These are phyloP conservation scores for Mrakia gelida DNA, from an alignment of 768 basidiomycete genomes.

Conservation along the genomic window DNA sequence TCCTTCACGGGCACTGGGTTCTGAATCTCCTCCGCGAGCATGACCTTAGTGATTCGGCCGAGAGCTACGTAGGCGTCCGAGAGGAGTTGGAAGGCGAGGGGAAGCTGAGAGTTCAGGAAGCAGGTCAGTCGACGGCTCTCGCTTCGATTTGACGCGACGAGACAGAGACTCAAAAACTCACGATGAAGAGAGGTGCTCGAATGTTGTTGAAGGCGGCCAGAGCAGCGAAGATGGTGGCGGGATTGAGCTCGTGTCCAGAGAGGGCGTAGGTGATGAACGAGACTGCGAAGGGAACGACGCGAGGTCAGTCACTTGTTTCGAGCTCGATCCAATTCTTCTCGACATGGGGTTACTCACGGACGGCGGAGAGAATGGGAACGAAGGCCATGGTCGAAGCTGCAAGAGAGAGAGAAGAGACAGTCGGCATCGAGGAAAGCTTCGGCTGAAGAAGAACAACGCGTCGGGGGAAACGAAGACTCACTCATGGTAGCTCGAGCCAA, in stretches of 20 bases:
- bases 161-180: background rate
- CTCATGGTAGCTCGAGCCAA: slow-evolving; percentile 37
- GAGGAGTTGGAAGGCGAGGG: slow-evolving; percentile 52
- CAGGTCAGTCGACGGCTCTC: too few species aligned
- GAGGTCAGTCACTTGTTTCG: slow-evolving; percentile 5
- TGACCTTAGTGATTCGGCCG: slow-evolving; percentile 51
- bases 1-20: slow-evolving; percentile 48
- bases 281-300: slow-evolving; percentile 6
- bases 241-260: slow-evolving; percentile 55
- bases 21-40: slow-evolving; percentile 46
- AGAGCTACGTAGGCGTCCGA: slow-evolving; percentile 55
- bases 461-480: background rate
- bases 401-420: slow-evolving; percentile 46
- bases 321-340: background rate
- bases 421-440: background rate
- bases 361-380: slow-evolving; percentile 1
- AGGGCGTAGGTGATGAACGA: slow-evolving; percentile 60
- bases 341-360: slow-evolving; percentile 39
- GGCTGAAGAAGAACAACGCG: background rate
- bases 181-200: slow-evolving; percentile 54
- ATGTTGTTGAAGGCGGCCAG: slow-evolving; percentile 57
- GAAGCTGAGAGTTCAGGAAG: slow-evolving; percentile 42
- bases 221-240: slow-evolving; percentile 57
- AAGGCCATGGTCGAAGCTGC: slow-evolving; percentile 1
- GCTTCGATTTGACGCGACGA: background rate